Conservation (phyloP, 225 moss, liverwort and hornwort species). For the Straminergon stramineum region DNA sequence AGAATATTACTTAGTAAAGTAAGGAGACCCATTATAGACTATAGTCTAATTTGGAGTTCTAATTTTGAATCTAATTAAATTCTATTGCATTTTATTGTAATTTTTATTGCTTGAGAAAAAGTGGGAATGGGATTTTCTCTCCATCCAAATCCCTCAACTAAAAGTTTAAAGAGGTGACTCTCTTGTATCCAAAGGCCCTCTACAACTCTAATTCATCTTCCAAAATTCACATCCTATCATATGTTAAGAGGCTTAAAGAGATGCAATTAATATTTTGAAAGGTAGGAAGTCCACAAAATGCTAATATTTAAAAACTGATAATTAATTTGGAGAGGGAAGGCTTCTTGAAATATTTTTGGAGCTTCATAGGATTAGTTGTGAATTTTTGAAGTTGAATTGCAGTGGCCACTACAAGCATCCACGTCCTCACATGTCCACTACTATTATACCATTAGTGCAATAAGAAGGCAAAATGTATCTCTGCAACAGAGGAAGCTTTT, state of each 20-base stretch:
- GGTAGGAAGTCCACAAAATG: not conserved
- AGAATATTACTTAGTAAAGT: fast-evolving
- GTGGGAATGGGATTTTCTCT: fast-evolving
- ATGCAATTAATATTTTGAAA: not conserved
- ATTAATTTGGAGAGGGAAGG: not conserved
- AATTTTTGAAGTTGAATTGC: not conserved
- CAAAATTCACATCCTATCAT: too few relatives aligned
- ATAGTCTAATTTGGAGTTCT: fast-evolving
- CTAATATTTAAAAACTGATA: not conserved
- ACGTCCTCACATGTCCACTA: not conserved
- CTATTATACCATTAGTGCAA: too few relatives aligned
- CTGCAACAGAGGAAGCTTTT: not conserved
- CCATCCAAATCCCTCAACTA: not conserved
- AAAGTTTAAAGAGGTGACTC: not conserved
- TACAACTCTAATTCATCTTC: not conserved
- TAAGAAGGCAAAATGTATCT: not conserved
- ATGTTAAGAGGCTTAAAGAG: not conserved
- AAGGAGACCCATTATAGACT: fast-evolving
- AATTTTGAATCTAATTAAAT: fast-evolving
- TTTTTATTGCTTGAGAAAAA: not conserved
- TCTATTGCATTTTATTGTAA: not conserved
- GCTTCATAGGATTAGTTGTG: not conserved
- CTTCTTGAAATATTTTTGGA: not conserved
- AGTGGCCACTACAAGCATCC: not conserved
- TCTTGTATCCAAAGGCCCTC: not conserved